Percentiles rank a stretch among this genome's conserved stretches.
These are phyloP conservation scores for Pseudonitzschia delicatissima DNA, from an alignment of 108 stramenopile species.

Conservation along the genomic window DNA sequence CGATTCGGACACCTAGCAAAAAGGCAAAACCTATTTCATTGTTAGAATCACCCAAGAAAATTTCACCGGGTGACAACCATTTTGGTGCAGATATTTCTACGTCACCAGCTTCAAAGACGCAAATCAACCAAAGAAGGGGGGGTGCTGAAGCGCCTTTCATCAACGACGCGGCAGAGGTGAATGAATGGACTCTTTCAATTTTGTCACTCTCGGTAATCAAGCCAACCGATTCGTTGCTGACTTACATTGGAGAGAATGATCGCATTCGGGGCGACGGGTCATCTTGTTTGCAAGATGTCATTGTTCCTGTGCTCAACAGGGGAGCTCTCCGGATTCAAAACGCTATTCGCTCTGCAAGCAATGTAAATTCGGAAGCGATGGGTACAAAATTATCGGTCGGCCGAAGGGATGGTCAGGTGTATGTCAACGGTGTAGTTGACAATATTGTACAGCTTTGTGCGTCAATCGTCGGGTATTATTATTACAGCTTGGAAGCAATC, in stretches of 20 bases:
- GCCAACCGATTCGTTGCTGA: conserved; percentile 18
- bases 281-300: conserved; percentile 14
- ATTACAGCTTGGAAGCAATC: conserved; percentile 38
- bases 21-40: not conserved
- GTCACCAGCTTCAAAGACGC: not conserved
- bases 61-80: not conserved
- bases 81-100: not conserved
- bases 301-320: conserved; percentile 28
- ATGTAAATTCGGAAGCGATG: not conserved
- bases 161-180: conserved; percentile 34
- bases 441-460: conserved; percentile 17
- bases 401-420: conserved; percentile 13
- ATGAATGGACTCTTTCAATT: conserved; percentile 38
- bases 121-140: not conserved
- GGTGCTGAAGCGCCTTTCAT: conserved; percentile 14
- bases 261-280: not conserved
- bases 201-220: conserved; percentile 20
- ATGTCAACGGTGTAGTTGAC: conserved; percentile 3
- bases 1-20: not conserved
- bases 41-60: not conserved
- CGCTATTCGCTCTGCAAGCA: not conserved
- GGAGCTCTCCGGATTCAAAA: conserved; percentile 10
- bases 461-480: conserved; percentile 36
- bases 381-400: not conserved
- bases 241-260: conserved; percentile 10